Evolutionary conservation across 139 green algal genomes (phyloP).

Genomic region (Closterium sp.): DNA sequence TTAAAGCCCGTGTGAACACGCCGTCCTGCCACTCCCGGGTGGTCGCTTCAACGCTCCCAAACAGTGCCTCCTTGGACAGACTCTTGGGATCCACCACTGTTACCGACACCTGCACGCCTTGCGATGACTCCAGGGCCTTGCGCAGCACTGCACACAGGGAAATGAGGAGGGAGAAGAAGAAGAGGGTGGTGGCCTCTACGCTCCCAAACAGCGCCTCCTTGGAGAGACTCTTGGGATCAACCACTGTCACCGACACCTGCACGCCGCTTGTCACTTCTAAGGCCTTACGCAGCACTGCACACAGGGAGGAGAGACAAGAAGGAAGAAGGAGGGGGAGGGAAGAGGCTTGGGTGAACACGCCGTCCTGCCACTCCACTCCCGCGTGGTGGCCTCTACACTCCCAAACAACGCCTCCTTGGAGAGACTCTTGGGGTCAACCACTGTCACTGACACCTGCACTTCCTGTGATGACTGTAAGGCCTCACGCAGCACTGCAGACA

Average conservation of each 20-base stretch:
- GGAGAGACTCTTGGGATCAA: conserved; percentile 46
- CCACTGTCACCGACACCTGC: conserved; percentile 7
- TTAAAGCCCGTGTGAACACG: conserved; percentile 16
- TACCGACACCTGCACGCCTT: conserved; percentile 2
- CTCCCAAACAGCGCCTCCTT: conserved; percentile 40
- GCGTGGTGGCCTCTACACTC: too few species aligned
- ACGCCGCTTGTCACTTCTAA: too few species aligned
- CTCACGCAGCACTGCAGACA: conserved; percentile 35
- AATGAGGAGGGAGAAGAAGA: background rate
- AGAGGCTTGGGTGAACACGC: conserved; percentile 1
- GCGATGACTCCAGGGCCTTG: background rate
- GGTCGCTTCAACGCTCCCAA: conserved; percentile 30
- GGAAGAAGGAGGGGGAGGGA: background rate
- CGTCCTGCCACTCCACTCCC: too few species aligned
- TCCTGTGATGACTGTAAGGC: background rate
- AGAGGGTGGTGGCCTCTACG: conserved; percentile 26
- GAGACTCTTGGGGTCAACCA: conserved; percentile 45
- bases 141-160: conserved; percentile 24
- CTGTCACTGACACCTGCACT: background rate
- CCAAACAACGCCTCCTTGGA: conserved; percentile 33
- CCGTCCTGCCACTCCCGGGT: conserved; percentile 48
- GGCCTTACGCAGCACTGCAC: conserved; percentile 35
- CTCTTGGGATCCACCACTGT: conserved; percentile 48
- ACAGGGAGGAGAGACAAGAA: background rate
- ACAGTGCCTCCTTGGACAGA: conserved; percentile 43